phyloP scores from a whole-genome alignment of 2,329 filamentous ascomycete genomes.

The Alternaria panax region DNA sequence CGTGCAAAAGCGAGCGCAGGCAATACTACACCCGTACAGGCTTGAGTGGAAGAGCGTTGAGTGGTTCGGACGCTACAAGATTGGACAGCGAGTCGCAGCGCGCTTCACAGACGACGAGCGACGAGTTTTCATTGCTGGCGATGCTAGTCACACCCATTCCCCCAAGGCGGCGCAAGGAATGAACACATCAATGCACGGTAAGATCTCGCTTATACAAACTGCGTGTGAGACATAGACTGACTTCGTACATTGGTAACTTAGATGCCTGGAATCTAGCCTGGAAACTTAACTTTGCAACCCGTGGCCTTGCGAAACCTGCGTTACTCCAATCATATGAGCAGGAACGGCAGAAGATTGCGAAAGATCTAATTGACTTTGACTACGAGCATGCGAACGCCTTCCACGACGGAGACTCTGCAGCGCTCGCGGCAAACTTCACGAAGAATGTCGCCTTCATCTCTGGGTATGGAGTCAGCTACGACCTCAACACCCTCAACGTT shows the following conservation, averaged over 20 bases:
- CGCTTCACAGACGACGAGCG: slow-evolving; percentile 54
- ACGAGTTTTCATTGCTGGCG: slow-evolving; percentile 59
- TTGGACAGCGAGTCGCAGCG: slow-evolving; percentile 58
- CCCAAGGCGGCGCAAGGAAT: slow-evolving; percentile 56
- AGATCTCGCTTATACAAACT: neutral
- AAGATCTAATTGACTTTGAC: slow-evolving; percentile 56
- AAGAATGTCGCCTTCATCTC: slow-evolving; percentile 77
- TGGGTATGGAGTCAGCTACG: slow-evolving; percentile 74
- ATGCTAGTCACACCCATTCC: slow-evolving; percentile 54
- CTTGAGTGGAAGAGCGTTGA: slow-evolving; percentile 57
- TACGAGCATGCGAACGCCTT: slow-evolving; percentile 60
- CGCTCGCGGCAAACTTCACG: slow-evolving; percentile 72
- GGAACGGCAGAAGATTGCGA: slow-evolving; percentile 54
- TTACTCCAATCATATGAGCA: slow-evolving; percentile 52
- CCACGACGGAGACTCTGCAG: slow-evolving; percentile 67
- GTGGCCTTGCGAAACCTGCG: slow-evolving; percentile 48
- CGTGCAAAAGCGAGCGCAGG: slow-evolving; percentile 70
- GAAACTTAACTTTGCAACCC: slow-evolving; percentile 54
- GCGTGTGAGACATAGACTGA: neutral
- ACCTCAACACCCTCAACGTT: slow-evolving; percentile 68
- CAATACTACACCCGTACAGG: slow-evolving; percentile 56
- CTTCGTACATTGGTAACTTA: neutral
- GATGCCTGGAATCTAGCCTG: slow-evolving; percentile 54
- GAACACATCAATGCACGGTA: slow-evolving; percentile 55
- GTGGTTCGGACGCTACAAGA: slow-evolving; percentile 61